A percentile compares a stretch with the other conserved stretches of the same genome.
Evolutionary conservation across 176 grass and related monocot genomes (phyloP).

Genomic region (Metroxylon sagu): DNA sequence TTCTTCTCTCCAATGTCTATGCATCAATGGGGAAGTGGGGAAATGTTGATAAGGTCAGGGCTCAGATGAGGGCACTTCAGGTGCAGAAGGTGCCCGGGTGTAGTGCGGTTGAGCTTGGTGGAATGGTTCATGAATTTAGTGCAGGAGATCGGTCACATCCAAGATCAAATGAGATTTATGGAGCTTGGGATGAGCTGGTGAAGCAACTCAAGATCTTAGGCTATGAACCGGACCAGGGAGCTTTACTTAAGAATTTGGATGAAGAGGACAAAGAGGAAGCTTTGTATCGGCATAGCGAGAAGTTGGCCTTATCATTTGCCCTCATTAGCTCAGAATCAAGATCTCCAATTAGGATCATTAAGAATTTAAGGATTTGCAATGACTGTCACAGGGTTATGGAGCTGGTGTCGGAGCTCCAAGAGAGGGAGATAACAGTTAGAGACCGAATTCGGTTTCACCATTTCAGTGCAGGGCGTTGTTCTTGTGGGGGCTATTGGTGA

Average conservation of each 20-base stretch:
- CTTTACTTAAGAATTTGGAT: neutral
- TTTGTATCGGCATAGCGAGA: conserved; percentile 3
- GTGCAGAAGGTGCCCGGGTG: neutral
- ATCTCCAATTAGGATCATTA: conserved; percentile 5
- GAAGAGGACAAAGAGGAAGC: conserved; percentile 5
- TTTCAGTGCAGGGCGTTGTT: conserved; percentile 6
- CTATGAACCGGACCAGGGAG: conserved; percentile 6
- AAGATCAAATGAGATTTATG: neutral
- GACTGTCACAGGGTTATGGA: conserved; percentile 10
- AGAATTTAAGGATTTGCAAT: conserved; percentile 6
- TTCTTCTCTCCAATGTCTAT: conserved; percentile 8
- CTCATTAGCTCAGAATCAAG: conserved; percentile 2
- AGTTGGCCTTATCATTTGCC: conserved; percentile 10
- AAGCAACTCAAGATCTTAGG: neutral
- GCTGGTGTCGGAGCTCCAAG: neutral
- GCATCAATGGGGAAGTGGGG: conserved; percentile 4
- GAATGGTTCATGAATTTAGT: conserved; percentile 2
- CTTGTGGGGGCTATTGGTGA: conserved; percentile 1
- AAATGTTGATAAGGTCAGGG: neutral
- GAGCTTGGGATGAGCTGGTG: conserved; percentile 1
- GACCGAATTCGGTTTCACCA: neutral
- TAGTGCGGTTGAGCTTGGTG: conserved; percentile 1
- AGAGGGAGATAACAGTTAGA: conserved; percentile 3
- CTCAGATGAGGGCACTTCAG: neutral
- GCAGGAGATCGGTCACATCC: conserved; percentile 4